Conservation (phyloP, 768 basidiomycete species). For the Russula vinacea region DNA sequence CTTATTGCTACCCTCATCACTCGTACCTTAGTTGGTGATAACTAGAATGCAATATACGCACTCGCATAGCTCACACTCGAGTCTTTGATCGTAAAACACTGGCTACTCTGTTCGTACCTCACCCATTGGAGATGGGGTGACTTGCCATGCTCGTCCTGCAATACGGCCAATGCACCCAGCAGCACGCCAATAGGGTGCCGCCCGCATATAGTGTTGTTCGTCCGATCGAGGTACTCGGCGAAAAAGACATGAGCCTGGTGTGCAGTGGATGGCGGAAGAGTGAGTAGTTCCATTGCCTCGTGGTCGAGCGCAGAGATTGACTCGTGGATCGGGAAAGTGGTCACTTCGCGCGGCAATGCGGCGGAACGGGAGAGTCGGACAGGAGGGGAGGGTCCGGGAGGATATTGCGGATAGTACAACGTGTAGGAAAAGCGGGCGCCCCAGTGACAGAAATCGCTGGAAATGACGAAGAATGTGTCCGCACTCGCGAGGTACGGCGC, state of each 20-base stretch:
- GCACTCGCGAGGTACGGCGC: slow-evolving; percentile 76
- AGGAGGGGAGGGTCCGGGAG: slow-evolving; percentile 46
- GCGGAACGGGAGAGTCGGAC: slow-evolving; percentile 49
- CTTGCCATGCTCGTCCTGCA: slow-evolving; percentile 45
- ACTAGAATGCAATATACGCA: slow-evolving; percentile 68
- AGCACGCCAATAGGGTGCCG: slow-evolving; percentile 94
- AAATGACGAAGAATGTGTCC: slow-evolving; percentile 85
- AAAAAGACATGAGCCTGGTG: slow-evolving; percentile 59
- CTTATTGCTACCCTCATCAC: background rate
- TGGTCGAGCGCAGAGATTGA: slow-evolving; percentile 85
- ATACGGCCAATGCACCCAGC: slow-evolving; percentile 63
- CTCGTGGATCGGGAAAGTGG: slow-evolving; percentile 65
- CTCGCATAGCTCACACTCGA: slow-evolving; percentile 98
- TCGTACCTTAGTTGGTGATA: background rate
- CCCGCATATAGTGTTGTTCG: slow-evolving; percentile 96
- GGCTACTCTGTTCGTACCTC: slow-evolving; percentile 89
- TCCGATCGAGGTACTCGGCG: slow-evolving; percentile 61
- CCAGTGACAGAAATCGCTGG: slow-evolving; percentile 99
- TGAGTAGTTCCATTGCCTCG: slow-evolving; percentile 76
- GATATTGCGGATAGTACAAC: slow-evolving; percentile 71
- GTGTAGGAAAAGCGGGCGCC: slow-evolving; percentile 85
- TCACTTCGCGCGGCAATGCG: slow-evolving; percentile 39
- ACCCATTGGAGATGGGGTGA: slow-evolving; percentile 67
- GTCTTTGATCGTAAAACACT: slow-evolving; percentile 62
- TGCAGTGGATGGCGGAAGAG: slow-evolving; percentile 52